phyloP scores from a whole-genome alignment of 306 rosid species.

The Fragaria vesca region DNA sequence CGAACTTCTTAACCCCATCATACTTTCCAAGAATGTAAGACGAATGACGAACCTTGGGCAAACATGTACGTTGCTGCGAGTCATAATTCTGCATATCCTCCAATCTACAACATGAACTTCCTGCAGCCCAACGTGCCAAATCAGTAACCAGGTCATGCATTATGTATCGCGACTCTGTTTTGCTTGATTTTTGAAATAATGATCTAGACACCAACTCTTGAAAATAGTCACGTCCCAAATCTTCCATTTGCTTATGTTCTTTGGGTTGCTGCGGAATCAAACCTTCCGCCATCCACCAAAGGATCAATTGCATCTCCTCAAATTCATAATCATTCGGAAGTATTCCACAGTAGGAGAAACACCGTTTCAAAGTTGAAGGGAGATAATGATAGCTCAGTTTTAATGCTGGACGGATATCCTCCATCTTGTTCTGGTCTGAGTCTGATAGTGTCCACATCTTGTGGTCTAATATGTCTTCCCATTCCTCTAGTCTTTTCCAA shows the following conservation, averaged over 20 bases:
- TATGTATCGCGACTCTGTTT: background rate
- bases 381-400: constrained; percentile 28
- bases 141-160: constrained; percentile 31
- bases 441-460: background rate
- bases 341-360: constrained; percentile 19
- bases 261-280: background rate
- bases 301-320: background rate
- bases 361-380: constrained; percentile 20
- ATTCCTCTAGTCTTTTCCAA: background rate
- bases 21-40: background rate
- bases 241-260: background rate
- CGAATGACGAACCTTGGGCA: background rate
- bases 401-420: constrained; percentile 2
- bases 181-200: constrained; percentile 14
- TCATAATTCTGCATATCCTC: background rate
- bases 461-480: background rate
- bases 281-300: constrained; percentile 37
- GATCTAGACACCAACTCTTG: constrained; percentile 18
- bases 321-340: constrained; percentile 21
- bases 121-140: constrained; percentile 8
- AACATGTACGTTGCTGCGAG: background rate
- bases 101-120: background rate
- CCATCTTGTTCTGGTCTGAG: background rate
- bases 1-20: background rate
- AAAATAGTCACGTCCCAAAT: constrained; percentile 17